Evolutionary conservation across 2,329 filamentous ascomycete genomes (phyloP).

Genomic region (Didymella pomorum): DNA sequence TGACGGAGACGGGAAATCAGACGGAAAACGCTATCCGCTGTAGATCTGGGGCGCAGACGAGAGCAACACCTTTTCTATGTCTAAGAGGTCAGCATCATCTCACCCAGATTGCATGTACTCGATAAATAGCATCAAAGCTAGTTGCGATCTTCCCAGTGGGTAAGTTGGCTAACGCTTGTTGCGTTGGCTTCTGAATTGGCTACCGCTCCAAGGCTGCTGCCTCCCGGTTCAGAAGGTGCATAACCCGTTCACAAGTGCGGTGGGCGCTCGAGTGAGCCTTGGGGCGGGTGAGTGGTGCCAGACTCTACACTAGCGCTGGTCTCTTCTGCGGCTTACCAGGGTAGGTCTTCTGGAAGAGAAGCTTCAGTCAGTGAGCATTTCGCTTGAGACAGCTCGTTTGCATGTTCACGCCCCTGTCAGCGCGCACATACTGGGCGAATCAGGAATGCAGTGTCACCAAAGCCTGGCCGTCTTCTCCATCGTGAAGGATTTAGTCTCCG

Average conservation of each 20-base stretch:
- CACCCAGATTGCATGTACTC: slow-evolving; percentile 29
- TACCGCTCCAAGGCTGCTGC: slow-evolving; percentile 33
- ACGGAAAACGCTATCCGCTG: slow-evolving; percentile 19
- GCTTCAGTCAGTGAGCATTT: slow-evolving; percentile 26
- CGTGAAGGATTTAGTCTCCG: slow-evolving; percentile 19
- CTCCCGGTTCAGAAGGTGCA: slow-evolving; percentile 44
- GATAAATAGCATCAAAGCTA: slow-evolving; percentile 30
- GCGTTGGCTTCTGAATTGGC: slow-evolving; percentile 36
- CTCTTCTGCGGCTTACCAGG: slow-evolving; percentile 36
- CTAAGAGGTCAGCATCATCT: slow-evolving; percentile 32
- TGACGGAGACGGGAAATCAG: slow-evolving; percentile 22
- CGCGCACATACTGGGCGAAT: slow-evolving; percentile 10
- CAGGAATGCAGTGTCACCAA: slow-evolving; percentile 19
- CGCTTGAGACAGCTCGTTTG: slow-evolving; percentile 17
- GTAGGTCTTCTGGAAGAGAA: slow-evolving; percentile 34
- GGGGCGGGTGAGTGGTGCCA: slow-evolving; percentile 41
- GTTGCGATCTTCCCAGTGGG: slow-evolving; percentile 30
- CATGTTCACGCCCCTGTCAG: slow-evolving; percentile 15
- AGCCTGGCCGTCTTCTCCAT: slow-evolving; percentile 11
- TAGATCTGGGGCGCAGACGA: slow-evolving; percentile 43
- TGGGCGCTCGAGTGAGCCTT: slow-evolving; percentile 47
- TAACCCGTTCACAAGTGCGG: slow-evolving; percentile 47
- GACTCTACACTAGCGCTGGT: slow-evolving; percentile 39
- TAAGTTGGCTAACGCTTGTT: slow-evolving; percentile 36
- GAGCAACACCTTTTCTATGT: slow-evolving; percentile 34